A percentile compares a stretch with the other conserved stretches of the same genome.
Evolutionary conservation across 1,284 basidiomycete species (phyloP).

Genomic region (Tilletia walkeri): DNA sequence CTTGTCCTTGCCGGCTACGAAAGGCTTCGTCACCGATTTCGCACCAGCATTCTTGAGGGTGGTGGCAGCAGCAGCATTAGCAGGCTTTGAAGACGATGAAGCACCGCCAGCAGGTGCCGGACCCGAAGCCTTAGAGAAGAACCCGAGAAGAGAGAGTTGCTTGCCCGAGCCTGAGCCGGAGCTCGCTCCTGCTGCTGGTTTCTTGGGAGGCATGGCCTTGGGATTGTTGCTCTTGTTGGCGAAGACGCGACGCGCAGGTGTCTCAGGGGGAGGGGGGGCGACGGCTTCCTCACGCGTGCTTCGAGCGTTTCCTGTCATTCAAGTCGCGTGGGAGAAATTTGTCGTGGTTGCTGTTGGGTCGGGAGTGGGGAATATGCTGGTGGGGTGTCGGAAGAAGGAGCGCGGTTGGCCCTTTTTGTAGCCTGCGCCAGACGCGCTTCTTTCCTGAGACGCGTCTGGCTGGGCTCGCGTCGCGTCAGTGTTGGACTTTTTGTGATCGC

Average conservation of each 20-base stretch:
- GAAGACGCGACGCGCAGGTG: slow-evolving; percentile 9
- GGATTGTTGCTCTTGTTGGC: slow-evolving; percentile 9
- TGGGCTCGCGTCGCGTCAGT: no score
- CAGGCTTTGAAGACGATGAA: neutral
- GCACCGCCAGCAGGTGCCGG: neutral
- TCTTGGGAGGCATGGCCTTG: slow-evolving; percentile 10
- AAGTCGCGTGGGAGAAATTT: neutral
- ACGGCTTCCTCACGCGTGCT: slow-evolving; percentile 12
- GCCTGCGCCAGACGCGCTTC: no score
- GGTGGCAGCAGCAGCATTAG: neutral
- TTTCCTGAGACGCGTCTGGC: no score
- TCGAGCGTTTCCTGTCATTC: neutral
- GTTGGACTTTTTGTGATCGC: no score
- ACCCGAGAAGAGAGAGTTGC: slow-evolving; percentile 41
- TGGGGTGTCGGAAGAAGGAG: no score
- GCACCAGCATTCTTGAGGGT: neutral
- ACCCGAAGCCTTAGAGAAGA: slow-evolving; percentile 34
- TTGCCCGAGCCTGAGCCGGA: slow-evolving; percentile 19
- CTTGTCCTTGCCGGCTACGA: neutral
- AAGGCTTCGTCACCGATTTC: neutral
- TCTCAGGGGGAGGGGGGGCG: neutral
- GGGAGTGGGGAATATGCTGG: no score
- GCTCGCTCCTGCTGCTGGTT: neutral
- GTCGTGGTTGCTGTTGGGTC: no score
- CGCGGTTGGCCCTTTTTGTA: no score